Conservation (phyloP, 2,329 filamentous ascomycete genomes). For the Exophiala dermatitidis region DNA sequence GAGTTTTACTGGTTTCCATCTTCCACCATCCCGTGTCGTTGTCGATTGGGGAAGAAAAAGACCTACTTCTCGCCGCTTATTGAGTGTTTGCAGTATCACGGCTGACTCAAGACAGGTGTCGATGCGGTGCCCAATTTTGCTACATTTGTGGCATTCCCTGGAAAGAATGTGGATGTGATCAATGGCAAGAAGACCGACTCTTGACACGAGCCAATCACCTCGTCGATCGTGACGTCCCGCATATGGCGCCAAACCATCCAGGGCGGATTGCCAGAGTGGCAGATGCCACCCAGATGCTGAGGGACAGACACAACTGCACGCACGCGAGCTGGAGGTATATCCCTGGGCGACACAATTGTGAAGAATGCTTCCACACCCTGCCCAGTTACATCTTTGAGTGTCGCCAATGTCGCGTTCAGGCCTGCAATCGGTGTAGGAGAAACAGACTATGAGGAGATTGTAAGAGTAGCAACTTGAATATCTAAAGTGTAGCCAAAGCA, state of each 20-base stretch:
- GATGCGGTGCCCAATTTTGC: conserved; percentile 31
- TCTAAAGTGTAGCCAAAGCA: no score
- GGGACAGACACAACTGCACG: conserved; percentile 19
- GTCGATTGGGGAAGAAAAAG: neutral
- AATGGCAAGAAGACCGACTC: conserved; percentile 29
- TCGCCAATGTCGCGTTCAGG: conserved; percentile 14
- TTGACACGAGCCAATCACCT: conserved; percentile 15
- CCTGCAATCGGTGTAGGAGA: conserved; percentile 15
- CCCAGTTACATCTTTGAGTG: conserved; percentile 20
- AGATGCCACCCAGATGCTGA: conserved; percentile 14
- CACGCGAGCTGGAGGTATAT: conserved; percentile 15
- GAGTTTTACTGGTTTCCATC: conserved; percentile 10
- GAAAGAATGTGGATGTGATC: conserved; percentile 28
- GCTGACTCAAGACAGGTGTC: conserved; percentile 23
- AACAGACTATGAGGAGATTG: conserved; percentile 15
- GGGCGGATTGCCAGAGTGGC: conserved; percentile 1
- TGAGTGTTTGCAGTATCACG: neutral
- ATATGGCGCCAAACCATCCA: conserved; percentile 2
- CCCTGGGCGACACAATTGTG: conserved; percentile 8
- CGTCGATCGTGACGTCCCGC: conserved; percentile 17
- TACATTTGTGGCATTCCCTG: conserved; percentile 30
- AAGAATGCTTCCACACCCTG: conserved; percentile 18
- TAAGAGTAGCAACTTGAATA: neutral
- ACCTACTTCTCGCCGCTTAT: no score
- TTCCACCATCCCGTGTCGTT: neutral